Evolutionary conservation across 2,329 filamentous ascomycete genomes (phyloP), one percentile per base, ranked within the genome.

Genomic region (Cordyceps farinosa): DNA sequence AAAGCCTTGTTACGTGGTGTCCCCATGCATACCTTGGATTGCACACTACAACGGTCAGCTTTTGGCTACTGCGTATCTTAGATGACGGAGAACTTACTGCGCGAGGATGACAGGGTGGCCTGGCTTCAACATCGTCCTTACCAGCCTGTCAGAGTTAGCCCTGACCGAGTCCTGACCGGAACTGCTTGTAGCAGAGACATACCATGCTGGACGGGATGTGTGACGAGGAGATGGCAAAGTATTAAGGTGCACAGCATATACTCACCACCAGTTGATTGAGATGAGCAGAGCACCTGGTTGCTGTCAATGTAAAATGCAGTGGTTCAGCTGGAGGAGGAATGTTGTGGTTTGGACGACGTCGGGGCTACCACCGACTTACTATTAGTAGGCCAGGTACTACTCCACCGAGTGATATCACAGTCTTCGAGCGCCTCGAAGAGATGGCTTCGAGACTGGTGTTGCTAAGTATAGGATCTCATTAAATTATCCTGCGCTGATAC

Each of bases 101-200:
- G 72, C 89, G 85, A 64, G 92, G 86, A 79, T 96, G 92, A 72
- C 93, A 97, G 30, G 93, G 89, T 66, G 91, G 91, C 70, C 90
- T 85, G 42, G 85, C 84, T 64, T 85, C 85, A 42, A 96, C 75
- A 74, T 93, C 91, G 71, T 90, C 83, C 69, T 91, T 87, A 15
- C 88, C 75, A 13, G 68, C 64, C 57, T 67, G 56, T 64, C 27
- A 50, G 5, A 54, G n/a, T 63, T 27, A 59, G 61, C n/a, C 53
- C 27, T 45, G 38, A 40, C 27, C 3, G 5, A 22, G 9, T 7
- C 5, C 15, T 34, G 22, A 15, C 22, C 11, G 11, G 13, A 3
- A 10, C 15, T 34, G 50, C 27, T 17, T 17, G 7, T 17, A n/a
- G 17, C n/a, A 22, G 3, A 30, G 5, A 40, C 56, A 8, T 42